Evolutionary conservation across 192 early-diverging fungal genomes (phyloP), one percentile per base, ranked within the genome.

Genomic region (Coemansia sp.): DNA sequence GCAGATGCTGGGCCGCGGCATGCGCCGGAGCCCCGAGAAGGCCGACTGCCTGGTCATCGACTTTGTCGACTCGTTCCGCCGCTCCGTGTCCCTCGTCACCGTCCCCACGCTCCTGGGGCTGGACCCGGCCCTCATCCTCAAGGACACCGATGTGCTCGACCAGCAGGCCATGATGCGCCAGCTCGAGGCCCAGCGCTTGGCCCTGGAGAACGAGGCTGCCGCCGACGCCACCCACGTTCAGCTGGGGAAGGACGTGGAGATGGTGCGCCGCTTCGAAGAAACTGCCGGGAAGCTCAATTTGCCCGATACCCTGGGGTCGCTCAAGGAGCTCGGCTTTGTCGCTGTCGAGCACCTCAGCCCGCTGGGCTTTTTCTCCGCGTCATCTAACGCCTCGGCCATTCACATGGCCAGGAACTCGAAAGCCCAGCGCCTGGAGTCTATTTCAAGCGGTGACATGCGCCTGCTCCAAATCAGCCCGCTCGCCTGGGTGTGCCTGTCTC

Each of bases 1-100:
- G 64, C 96, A 98, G 82, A 98, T 98, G 96, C 72, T 98, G 39
- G 96, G 96, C 13, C 88, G 96, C 33, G 96, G 96, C 1, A 85
- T 98, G 88, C 85, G 95, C 3, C 53, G 86, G 13, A 66, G 70
- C 56, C 63, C 72, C 13, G 84, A 70, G 1, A 98, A 98, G 72
- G 63, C 73, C 3, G 85, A 93, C 64, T 96, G 96, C 64, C 73
- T 94, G 27, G 85, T 96, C 0, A 69, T 96, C 33, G 96, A 98
- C 68, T 92, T 96, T 80, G 89, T 92, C 45, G 95, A 98, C 70
- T 80, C 79, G n/a, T 84, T 93, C 45, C 53, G 61, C 1, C 66
- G 76, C 36, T 62, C 67, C 9, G 70, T 68, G 11, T 73, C 82
- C 6, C 78, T 91, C 6, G 78, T 89, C 31, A 95, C 89, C 0